Conservation (phyloP, 2,329 filamentous ascomycete genomes). For the Onygenales sp. region DNA sequence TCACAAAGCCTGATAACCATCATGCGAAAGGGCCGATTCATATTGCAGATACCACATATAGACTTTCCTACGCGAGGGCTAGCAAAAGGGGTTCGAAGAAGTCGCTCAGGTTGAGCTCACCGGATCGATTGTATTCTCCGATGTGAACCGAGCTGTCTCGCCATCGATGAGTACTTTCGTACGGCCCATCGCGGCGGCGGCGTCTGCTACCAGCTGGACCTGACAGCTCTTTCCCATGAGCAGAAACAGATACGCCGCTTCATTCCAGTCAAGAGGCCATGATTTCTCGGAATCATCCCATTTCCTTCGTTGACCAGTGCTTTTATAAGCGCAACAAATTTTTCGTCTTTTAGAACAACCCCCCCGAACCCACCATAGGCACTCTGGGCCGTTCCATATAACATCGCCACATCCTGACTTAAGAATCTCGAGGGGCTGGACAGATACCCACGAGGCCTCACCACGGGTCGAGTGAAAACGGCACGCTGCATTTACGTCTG, state of each 20-base stretch:
- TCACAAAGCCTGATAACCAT: background rate
- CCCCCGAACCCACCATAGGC: slow-evolving; percentile 38
- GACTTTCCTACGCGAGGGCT: background rate
- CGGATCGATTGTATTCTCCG: background rate
- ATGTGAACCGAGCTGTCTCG: slow-evolving; percentile 3
- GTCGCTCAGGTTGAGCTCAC: background rate
- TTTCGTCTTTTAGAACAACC: slow-evolving; percentile 35
- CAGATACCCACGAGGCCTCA: slow-evolving; percentile 33
- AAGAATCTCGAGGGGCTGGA: slow-evolving; percentile 32
- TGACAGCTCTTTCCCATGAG: slow-evolving; percentile 59
- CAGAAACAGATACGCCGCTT: slow-evolving; percentile 62
- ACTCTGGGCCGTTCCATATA: slow-evolving; percentile 26
- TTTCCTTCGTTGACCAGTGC: slow-evolving; percentile 15
- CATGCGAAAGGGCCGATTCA: background rate
- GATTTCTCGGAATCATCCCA: slow-evolving; percentile 20
- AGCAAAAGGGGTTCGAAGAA: background rate
- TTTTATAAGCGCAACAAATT: slow-evolving; percentile 35
- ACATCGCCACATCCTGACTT: slow-evolving; percentile 27
- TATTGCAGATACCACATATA: background rate
- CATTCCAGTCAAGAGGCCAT: slow-evolving; percentile 49
- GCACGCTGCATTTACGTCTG: slow-evolving; percentile 36
- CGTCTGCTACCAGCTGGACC: slow-evolving; percentile 59
- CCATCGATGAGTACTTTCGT: slow-evolving; percentile 18
- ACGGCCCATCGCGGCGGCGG: slow-evolving; percentile 37
- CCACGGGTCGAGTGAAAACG: slow-evolving; percentile 38